Conservation (phyloP, 768 basidiomycete species). For the Tulasnella sp. region DNA sequence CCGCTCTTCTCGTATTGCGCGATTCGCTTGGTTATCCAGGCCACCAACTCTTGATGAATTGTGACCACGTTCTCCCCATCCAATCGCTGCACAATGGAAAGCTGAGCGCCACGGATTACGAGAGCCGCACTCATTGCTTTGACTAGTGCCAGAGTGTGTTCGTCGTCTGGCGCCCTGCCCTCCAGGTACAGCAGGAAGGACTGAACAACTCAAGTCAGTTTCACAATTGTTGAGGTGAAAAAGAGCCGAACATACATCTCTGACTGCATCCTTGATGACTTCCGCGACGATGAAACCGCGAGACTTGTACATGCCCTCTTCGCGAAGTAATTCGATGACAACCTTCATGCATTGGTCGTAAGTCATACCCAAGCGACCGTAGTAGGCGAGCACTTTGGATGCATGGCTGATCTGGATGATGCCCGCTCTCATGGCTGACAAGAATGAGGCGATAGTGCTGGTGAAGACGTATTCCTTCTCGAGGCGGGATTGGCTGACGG, state of each 20-base stretch:
- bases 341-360: constrained; percentile 84
- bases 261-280: constrained; percentile 70
- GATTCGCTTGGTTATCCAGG: constrained; percentile 71
- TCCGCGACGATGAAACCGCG: constrained; percentile 68
- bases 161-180: constrained; percentile 62
- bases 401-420: constrained; percentile 79
- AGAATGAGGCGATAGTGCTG: constrained; percentile 78
- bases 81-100: constrained; percentile 73
- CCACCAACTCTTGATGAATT: constrained; percentile 69
- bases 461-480: constrained; percentile 83
- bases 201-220: constrained; percentile 48
- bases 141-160: constrained; percentile 67
- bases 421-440: constrained; percentile 81
- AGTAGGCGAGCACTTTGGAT: constrained; percentile 76
- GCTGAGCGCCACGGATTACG: constrained; percentile 85
- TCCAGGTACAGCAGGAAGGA: constrained; percentile 83
- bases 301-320: constrained; percentile 77
- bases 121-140: constrained; percentile 75
- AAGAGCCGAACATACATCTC: constrained; percentile 57
- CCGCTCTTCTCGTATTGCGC: constrained; percentile 61
- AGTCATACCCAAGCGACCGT: constrained; percentile 76
- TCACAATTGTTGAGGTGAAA: neutral
- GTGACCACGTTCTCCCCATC: constrained; percentile 67
- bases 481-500: constrained; percentile 54
- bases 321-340: constrained; percentile 79